A percentile compares a stretch with the other conserved stretches of the same genome.
phyloP scores from a whole-genome alignment of 768 basidiomycete species.

The Pulveroboletus sp. region DNA sequence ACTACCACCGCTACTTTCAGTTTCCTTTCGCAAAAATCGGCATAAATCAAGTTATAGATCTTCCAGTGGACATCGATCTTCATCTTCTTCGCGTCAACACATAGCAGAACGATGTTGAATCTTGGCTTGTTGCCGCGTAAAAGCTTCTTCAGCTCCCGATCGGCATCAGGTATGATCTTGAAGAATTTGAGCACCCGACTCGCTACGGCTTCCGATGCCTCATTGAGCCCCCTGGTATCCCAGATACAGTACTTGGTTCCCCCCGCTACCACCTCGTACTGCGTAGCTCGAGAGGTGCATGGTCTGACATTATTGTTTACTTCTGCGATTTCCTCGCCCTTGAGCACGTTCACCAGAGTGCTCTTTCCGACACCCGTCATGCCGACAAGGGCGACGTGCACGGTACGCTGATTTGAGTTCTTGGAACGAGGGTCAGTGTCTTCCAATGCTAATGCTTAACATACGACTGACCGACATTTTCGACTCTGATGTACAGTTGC shows the following conservation, averaged over 20 bases:
- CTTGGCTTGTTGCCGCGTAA: conserved; percentile 10
- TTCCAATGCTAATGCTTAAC: neutral
- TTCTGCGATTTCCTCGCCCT: conserved; percentile 10
- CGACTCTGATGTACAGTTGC: neutral
- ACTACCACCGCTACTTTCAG: conserved; percentile 17
- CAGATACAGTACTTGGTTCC: conserved; percentile 13
- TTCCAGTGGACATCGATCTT: conserved; percentile 14
- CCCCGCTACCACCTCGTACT: conserved; percentile 10
- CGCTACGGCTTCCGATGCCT: conserved; percentile 6
- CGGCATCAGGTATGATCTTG: conserved; percentile 12
- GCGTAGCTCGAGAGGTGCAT: conserved; percentile 10
- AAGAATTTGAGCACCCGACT: neutral
- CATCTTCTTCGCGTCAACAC: conserved; percentile 21
- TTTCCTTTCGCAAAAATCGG: conserved; percentile 11
- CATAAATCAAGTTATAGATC: conserved; percentile 17
- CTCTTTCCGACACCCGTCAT: conserved; percentile 26
- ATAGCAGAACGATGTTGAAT: conserved; percentile 20
- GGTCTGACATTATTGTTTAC: conserved; percentile 18
- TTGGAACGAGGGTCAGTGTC: conserved; percentile 1
- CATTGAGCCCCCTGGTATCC: conserved; percentile 27
- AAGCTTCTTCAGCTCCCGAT: conserved; percentile 15
- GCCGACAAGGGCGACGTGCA: conserved; percentile 22
- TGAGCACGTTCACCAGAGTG: conserved; percentile 26
- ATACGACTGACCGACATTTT: conserved; percentile 18
- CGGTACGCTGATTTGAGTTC: neutral